Evolutionary conservation across 192 early-diverging fungal genomes (phyloP), one percentile per base, ranked within the genome.

Genomic region (Entomortierella parvispora): DNA sequence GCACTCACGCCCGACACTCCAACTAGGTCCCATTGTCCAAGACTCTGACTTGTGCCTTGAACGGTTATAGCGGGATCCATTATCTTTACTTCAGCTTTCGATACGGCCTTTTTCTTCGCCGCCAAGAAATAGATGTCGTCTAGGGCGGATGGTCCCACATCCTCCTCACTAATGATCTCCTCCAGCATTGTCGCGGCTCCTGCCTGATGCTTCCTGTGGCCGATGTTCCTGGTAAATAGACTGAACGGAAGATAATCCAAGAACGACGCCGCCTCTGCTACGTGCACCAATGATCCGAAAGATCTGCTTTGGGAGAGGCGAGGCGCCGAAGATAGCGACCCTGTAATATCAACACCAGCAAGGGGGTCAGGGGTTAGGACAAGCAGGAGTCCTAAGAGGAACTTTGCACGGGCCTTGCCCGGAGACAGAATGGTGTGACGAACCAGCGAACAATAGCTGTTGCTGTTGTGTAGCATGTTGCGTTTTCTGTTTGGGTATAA

Each of bases 21-120:
- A 17, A 71, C 63, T 4, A 71, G 23, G 34, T 80, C 78, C 78
- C 78, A 80, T 46, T 80, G 78, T 10, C 78, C 78, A 14, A 77
- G 15, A 5, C 48, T 2, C 29, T 52, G 37, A 26, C 72, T 57
- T 15, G 72, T 68, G 46, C 72, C 72, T 11, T 58, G 55, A 60
- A 12, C 0, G 17, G 10, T 2, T 51, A 2, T 47, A 53, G 51
- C 18, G 46, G 53, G 23, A 0, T 17, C 8, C 37, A 15, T 63
- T 54, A 7, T 14, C 44, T 7, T 37, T 29, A 34, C 9, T 45
- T 3, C 37, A 2, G 3, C 3, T 28, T 64, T 54, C 20, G 28
- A 14, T 44, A 20, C 43, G 5, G 50, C 26, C 34, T 62, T 71
- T 12, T 12, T 12, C 12, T 63, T 71, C 34, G 60, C 53, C 8